Conservation (phyloP, 805 yeast species). For the Sugiyamaella marilandica region DNA sequence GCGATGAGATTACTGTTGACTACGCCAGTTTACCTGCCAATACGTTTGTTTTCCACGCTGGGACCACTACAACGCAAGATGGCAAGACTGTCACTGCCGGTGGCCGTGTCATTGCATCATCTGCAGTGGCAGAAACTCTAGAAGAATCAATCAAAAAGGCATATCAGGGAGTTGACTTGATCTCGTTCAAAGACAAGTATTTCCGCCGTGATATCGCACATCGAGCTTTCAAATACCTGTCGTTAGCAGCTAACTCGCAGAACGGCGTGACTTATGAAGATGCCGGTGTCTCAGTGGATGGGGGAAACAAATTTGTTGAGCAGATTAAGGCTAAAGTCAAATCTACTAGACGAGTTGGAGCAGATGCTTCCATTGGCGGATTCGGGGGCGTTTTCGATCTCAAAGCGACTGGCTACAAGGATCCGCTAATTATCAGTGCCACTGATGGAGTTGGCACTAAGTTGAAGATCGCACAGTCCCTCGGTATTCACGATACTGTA, state of each 20-base stretch:
- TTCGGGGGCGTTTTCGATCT: conserved; percentile 96
- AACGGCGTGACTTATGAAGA: conserved; percentile 75
- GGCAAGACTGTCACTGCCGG: conserved; percentile 78
- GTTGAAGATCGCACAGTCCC: conserved; percentile 85
- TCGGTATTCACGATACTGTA: conserved; percentile 90
- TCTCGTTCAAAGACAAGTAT: conserved; percentile 69
- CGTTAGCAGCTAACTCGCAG: conserved; percentile 32
- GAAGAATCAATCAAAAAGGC: conserved; percentile 81
- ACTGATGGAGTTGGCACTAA: conserved; percentile 99
- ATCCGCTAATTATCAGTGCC: conserved; percentile 84
- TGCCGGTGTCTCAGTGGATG: conserved; percentile 97
- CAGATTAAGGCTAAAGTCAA: conserved; percentile 85
- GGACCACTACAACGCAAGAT: conserved; percentile 55
- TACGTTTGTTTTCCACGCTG: conserved; percentile 90
- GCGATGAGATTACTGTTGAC: conserved; percentile 69
- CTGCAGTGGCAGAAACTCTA: conserved; percentile 74
- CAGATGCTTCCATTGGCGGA: conserved; percentile 98
- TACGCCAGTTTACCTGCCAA: conserved; percentile 42
- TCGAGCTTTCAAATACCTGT: conserved; percentile 66
- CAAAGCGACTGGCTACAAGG: conserved; percentile 75
- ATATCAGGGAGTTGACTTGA: conserved; percentile 75
- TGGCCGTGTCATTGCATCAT: conserved; percentile 94
- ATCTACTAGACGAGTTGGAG: conserved; percentile 91
- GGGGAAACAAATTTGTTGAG: conserved; percentile 86
- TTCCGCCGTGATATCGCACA: conserved; percentile 93